Evolutionary conservation across 352 stramenopile genomes (phyloP).

Genomic region (Phytophthora tentaculata): DNA sequence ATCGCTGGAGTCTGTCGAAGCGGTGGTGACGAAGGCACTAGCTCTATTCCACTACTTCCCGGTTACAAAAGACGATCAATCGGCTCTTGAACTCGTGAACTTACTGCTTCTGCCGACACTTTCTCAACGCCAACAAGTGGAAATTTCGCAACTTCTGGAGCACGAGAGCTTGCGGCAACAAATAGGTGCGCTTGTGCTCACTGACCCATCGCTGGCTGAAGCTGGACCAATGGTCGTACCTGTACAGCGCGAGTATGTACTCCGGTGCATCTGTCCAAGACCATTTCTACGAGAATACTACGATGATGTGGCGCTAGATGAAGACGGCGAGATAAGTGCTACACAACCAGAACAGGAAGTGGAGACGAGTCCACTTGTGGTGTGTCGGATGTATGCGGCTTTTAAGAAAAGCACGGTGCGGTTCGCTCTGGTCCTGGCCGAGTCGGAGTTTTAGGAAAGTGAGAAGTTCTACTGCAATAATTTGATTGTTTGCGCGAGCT

Average conservation of each 20-base stretch:
- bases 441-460: conserved; percentile 72
- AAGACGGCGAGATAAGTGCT: conserved; percentile 21
- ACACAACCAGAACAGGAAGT: conserved; percentile 32
- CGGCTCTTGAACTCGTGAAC: conserved; percentile 47
- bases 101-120: conserved; percentile 35
- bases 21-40: conserved; percentile 57
- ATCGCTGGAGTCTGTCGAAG: conserved; percentile 58
- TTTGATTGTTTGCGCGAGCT: no score
- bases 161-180: conserved; percentile 40
- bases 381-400: conserved; percentile 82
- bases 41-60: conserved; percentile 59
- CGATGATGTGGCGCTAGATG: conserved; percentile 19
- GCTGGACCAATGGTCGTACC: conserved; percentile 29
- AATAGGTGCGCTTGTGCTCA: conserved; percentile 49
- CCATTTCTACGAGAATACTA: conserved; percentile 69
- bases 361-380: conserved; percentile 69
- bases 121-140: conserved; percentile 32
- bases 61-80: conserved; percentile 5
- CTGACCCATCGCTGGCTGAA: conserved; percentile 48
- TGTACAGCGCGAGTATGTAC: conserved; percentile 76
- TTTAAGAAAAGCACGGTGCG: conserved; percentile 82
- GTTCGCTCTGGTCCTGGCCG: conserved; percentile 70
- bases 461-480: no score
- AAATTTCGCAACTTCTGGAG: conserved; percentile 52
- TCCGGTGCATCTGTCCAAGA: conserved; percentile 73